Evolutionary conservation across 345 rosid genomes (phyloP).

Genomic region (Eucalyptus paniculata): DNA sequence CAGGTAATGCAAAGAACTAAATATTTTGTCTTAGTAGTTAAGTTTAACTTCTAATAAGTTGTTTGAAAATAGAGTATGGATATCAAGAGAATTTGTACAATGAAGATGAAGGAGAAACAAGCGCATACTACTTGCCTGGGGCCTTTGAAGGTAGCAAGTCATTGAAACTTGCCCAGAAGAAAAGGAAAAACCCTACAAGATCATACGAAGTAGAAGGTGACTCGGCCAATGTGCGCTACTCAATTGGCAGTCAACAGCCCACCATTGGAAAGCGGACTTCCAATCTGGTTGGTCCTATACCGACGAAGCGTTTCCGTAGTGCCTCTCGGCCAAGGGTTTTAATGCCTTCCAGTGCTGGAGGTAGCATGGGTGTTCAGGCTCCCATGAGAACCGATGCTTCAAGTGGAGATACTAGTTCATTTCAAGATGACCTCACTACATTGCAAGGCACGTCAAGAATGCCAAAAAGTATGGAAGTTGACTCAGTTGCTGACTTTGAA

Average conservation of each 20-base stretch:
- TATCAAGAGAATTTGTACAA: conserved; percentile 44
- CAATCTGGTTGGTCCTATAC: conserved; percentile 54
- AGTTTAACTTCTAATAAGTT: not conserved
- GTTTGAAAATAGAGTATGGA: conserved; percentile 40
- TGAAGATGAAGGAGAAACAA: conserved; percentile 90
- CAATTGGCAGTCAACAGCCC: conserved; percentile 37
- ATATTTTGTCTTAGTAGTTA: not conserved
- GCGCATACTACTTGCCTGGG: conserved; percentile 55
- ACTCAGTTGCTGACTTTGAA: conserved; percentile 58
- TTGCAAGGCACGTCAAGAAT: conserved; percentile 60
- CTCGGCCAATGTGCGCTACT: conserved; percentile 32
- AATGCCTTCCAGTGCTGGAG: conserved; percentile 52
- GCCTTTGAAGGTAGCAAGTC: conserved; percentile 45
- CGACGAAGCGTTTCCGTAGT: conserved; percentile 87
- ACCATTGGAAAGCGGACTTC: conserved; percentile 55
- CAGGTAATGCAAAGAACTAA: conserved; percentile 36
- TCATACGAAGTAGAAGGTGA: conserved; percentile 55
- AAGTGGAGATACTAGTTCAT: conserved; percentile 93
- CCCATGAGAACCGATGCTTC: conserved; percentile 77
- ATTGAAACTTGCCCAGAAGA: conserved; percentile 48
- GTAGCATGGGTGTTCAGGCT: conserved; percentile 30
- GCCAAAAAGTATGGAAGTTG: conserved; percentile 77
- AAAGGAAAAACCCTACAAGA: conserved; percentile 43
- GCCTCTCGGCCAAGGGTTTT: conserved; percentile 71
- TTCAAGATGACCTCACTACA: conserved; percentile 90